Base-by-base conservation (phyloP, 2,329 filamentous ascomycete species). In the Scedosporium dehoogii region DNA sequence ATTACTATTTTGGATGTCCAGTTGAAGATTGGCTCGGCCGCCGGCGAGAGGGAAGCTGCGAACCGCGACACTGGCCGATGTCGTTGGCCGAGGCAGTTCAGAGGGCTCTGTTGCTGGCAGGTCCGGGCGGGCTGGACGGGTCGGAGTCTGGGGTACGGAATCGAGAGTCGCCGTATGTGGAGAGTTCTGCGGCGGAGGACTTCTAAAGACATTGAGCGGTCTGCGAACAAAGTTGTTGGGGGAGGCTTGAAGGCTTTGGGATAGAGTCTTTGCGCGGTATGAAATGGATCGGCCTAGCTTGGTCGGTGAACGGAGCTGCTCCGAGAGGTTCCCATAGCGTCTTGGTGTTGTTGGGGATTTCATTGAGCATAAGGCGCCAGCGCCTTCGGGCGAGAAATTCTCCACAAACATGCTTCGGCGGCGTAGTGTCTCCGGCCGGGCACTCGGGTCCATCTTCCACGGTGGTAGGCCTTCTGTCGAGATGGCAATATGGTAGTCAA, bases 401-500 rank as follows among this genome's bases (percentile, higher is more conserved):
- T n/a, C 14, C 27, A 25, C 14, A 58, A 58, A 33, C 55, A n/a
- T 16, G 23, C 55, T 58, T 21, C 55, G 23, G 58, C 23, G 23
- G 16, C 58, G 10, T 7, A 14, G 23, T 18, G 41, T 25, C 38
- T 66, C 63, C 27, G 16, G 42, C 14, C n/a, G 56, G 14, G 44
- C 10, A 25, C n/a, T 53, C 9, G 21, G 6, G 33, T 60, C 58
- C 23, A n/a, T 72, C 27, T 73, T 70, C 81, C 81, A 84, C 0
- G 80, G 78, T 0, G 79, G 79, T 1, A 81, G 67, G 29, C 74
- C 69, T 2, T 70, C 70, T 0, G 73, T 75, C 1, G 77, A 75
- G 0, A 81, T 74, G 42, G 77, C 74, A 21, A 84, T 70, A 60
- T 80, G 78, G 65, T 93, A 93, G 0, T 79, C 75, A 1, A 84